Evolutionary conservation across 2,329 filamentous ascomycete species (phyloP).

Genomic region (Xylaria sp.): DNA sequence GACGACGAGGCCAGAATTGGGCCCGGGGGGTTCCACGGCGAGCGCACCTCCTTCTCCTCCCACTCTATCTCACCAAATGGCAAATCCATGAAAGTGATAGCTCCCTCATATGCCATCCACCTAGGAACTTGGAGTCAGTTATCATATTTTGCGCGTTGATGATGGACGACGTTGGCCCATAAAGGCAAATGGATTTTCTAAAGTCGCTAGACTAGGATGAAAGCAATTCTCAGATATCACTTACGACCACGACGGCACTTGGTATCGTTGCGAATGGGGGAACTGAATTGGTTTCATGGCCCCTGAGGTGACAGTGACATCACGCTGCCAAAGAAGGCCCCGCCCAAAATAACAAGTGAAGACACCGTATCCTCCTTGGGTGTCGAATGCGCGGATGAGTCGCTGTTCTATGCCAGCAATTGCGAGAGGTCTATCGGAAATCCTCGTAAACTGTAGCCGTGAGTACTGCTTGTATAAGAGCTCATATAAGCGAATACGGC

Average conservation of each 20-base stretch:
- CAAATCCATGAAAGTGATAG: conserved; percentile 24
- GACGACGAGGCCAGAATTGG: background rate
- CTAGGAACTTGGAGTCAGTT: too few species aligned
- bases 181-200: too few species aligned
- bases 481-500: conserved; percentile 23
- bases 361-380: conserved; percentile 26
- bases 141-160: too few species aligned
- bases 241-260: conserved; percentile 27
- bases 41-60: conserved; percentile 15
- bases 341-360: conserved; percentile 22
- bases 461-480: conserved; percentile 26
- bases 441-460: conserved; percentile 10
- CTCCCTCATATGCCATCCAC: conserved; percentile 31
- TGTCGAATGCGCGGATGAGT: conserved; percentile 18
- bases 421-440: conserved; percentile 24
- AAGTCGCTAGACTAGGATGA: too few species aligned
- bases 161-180: too few species aligned
- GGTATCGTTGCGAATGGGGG: conserved; percentile 3
- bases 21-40: conserved; percentile 10
- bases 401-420: conserved; percentile 28
- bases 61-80: conserved; percentile 21
- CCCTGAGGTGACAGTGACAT: background rate
- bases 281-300: conserved; percentile 17
- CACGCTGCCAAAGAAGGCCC: conserved; percentile 22
- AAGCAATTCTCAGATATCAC: conserved; percentile 29